A percentile compares a stretch with the other conserved stretches of the same genome.
These are phyloP conservation scores for Linum lewisii DNA, from an alignment of 345 rosid genomes.

Conservation along the genomic window DNA sequence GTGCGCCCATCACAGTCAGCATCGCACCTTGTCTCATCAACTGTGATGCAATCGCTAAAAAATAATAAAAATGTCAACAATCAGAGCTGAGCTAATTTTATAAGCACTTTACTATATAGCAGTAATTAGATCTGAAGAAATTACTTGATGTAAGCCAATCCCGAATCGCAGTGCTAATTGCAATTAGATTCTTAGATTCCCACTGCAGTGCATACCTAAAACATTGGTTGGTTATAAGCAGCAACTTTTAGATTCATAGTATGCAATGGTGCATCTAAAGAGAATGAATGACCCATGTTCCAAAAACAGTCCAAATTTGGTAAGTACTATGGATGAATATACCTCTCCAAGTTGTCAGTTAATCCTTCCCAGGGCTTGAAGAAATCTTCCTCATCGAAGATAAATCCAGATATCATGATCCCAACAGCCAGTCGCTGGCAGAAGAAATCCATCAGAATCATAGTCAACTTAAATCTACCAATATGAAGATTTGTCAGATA, in stretches of 20 bases:
- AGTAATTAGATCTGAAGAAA: conserved; percentile 21
- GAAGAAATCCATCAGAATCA: conserved; percentile 1
- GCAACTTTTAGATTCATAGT: neutral
- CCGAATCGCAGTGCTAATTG: conserved; percentile 93
- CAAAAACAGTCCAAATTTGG: neutral
- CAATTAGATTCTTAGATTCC: conserved; percentile 83
- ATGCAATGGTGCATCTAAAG: conserved; percentile 1
- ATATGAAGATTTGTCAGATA: neutral
- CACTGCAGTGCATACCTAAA: conserved; percentile 81
- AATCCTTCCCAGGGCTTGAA: conserved; percentile 82
- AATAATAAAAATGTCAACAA: conserved; percentile 15
- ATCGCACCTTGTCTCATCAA: conserved; percentile 95
- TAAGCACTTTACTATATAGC: conserved; percentile 8
- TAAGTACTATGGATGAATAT: conserved; percentile 7
- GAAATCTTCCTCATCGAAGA: conserved; percentile 66
- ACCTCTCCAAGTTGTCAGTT: conserved; percentile 79
- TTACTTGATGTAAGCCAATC: conserved; percentile 99
- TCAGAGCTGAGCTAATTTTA: neutral
- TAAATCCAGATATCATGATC: conserved; percentile 72
- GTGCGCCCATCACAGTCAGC: conserved; percentile 84
- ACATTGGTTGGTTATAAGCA: conserved; percentile 1
- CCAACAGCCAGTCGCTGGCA: conserved; percentile 85
- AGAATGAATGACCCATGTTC: conserved; percentile 1
- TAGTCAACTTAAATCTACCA: neutral
- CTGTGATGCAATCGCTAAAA: conserved; percentile 57